Conservation (phyloP, 129 eudicot genomes). For the Rutidosis leptorrhynchoides region DNA sequence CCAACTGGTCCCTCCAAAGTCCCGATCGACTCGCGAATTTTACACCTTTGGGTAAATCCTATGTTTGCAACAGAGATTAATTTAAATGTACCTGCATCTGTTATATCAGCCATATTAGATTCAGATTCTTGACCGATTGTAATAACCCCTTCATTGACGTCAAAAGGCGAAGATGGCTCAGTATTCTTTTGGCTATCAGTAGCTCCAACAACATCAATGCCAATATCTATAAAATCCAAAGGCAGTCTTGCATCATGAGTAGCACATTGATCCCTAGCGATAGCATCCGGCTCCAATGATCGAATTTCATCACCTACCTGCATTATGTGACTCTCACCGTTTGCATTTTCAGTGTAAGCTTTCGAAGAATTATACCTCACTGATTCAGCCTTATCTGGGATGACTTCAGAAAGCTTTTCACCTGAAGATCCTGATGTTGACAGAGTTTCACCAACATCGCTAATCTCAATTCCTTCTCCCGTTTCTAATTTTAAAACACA, state of each 20-base stretch:
- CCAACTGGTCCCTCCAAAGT: too few relatives aligned
- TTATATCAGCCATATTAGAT: conserved; percentile 20
- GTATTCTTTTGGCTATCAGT: conserved; percentile 29
- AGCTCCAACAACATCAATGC: conserved; percentile 25
- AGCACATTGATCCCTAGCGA: conserved; percentile 29
- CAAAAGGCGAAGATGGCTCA: conserved; percentile 13
- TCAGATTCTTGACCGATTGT: conserved; percentile 33
- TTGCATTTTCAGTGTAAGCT: conserved; percentile 13
- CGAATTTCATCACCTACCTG: conserved; percentile 23
- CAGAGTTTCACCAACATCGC: conserved; percentile 20
- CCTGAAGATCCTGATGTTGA: conserved; percentile 29
- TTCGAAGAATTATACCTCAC: conserved; percentile 21
- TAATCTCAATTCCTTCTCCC: conserved; percentile 25
- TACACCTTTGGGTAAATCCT: too few relatives aligned
- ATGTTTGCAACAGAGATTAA: neutral
- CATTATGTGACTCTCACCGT: conserved; percentile 4
- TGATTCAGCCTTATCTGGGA: conserved; percentile 16
- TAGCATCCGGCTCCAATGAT: conserved; percentile 16
- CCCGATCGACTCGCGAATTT: too few relatives aligned
- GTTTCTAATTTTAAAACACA: conserved; percentile 21
- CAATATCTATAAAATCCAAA: conserved; percentile 29
- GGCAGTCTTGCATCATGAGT: conserved; percentile 20
- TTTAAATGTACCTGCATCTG: conserved; percentile 39
- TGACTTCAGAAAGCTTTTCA: conserved; percentile 27
- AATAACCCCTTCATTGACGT: conserved; percentile 23